Evolutionary conservation across 352 stramenopile species (phyloP), one percentile per base, ranked within the genome.

Genomic region (Lagenidium giganteum): DNA sequence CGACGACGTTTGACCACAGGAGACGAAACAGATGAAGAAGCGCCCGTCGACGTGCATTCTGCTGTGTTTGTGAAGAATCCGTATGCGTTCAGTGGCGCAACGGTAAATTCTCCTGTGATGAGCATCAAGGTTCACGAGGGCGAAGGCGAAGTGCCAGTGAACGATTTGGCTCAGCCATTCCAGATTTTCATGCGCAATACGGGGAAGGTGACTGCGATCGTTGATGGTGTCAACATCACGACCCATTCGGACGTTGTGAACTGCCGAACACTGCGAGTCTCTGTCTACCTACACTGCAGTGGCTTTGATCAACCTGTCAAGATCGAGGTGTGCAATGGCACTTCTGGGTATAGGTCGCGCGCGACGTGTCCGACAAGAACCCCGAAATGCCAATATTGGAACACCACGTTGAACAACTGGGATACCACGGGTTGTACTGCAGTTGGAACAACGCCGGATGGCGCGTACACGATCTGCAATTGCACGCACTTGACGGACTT

Each of bases 401-500:
- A 84, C 47, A 27, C 50, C 0, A 29, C 23, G 4, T 61, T 44
- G 25, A 64, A 54, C 13, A 48, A 39, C 3, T 89, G 76, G 76
- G 84, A 73, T 0, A 74, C 76, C 1, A 56, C 80, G 2, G 76
- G 76, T 2, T 89, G 76, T 27, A 24, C 37, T 16, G 64, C 66
- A 7, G 67, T 64, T 7, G 73, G 68, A 8, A 83, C 66, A 8
- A 83, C 68, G 2, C 61, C 64, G 18, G 67, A 87, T 22, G 67
- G 68, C 2, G 50, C 71, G 17, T 87, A 85, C 38, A 89, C 70
- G 21, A 80, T 86, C 22, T 89, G 76, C 36, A 62, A 81, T 32
- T 89, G 76, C 45, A 81, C 61, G n/a, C 76, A 89, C 51, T 57
- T 89, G 27, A 89, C 76, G 0, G 76, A 89, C 38, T 89, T 89